A percentile compares a stretch with the other conserved stretches of the same genome.
phyloP scores from a whole-genome alignment of 2,329 filamentous ascomycete species.

The Fusarium sp. region DNA sequence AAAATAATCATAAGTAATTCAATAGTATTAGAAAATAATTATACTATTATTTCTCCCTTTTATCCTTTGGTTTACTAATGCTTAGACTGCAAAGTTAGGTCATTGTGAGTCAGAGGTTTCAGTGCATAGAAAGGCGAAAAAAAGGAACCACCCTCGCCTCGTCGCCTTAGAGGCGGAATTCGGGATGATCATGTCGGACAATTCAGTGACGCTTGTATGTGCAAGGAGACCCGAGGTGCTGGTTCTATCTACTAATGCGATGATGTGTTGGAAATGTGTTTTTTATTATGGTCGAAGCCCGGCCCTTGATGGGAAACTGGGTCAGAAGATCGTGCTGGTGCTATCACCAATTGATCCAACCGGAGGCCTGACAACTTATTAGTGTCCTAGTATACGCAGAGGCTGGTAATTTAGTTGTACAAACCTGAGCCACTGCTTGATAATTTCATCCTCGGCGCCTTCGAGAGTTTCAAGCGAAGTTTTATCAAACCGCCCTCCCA shows the following conservation, averaged over 20 bases:
- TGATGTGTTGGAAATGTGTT: too few relatives aligned
- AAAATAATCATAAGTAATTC: too few relatives aligned
- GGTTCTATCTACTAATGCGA: not conserved
- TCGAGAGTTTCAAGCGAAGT: not conserved
- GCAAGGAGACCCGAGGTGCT: not conserved
- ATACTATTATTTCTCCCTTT: too few relatives aligned
- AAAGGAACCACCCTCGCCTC: too few relatives aligned
- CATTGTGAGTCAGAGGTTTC: too few relatives aligned
- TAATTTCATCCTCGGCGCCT: not conserved
- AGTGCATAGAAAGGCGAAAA: too few relatives aligned
- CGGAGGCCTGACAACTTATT: not conserved
- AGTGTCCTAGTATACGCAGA: not conserved
- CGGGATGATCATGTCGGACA: not conserved
- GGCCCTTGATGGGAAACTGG: too few relatives aligned
- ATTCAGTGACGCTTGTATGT: not conserved
- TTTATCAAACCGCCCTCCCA: not conserved
- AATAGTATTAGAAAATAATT: too few relatives aligned
- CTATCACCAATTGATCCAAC: not conserved
- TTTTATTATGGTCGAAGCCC: too few relatives aligned
- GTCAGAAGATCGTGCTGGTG: too few relatives aligned
- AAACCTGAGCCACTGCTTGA: not conserved
- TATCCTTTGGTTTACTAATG: too few relatives aligned
- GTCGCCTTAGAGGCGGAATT: not conserved
- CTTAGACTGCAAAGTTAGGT: too few relatives aligned
- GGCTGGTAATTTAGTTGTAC: not conserved